Conservation (phyloP, 2,329 filamentous ascomycete species). For the Xylariomycetidae sp. region DNA sequence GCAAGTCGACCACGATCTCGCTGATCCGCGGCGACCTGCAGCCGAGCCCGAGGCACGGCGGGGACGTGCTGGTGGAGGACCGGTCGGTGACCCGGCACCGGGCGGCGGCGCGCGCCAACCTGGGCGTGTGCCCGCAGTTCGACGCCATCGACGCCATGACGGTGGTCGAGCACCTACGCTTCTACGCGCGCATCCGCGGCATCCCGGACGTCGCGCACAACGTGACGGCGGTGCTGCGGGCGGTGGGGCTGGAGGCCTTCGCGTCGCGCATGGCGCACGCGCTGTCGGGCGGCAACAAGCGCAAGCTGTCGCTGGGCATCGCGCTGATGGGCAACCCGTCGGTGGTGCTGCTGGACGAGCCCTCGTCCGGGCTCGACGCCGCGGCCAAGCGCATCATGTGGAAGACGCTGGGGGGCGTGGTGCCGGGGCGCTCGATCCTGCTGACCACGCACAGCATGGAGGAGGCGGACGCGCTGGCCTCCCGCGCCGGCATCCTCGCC, state of each 20-base stretch:
- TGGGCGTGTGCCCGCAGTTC: conserved; percentile 89
- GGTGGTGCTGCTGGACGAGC: conserved; percentile 84
- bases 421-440: conserved; percentile 72
- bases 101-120: conserved; percentile 63
- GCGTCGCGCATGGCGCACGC: conserved; percentile 68
- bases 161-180: conserved; percentile 75
- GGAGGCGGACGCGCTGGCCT: conserved; percentile 83
- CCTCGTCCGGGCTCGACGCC: conserved; percentile 81
- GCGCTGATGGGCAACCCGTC: conserved; percentile 88
- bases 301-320: conserved; percentile 85
- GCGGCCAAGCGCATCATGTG: conserved; percentile 91
- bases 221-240: conserved; percentile 68
- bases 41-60: conserved; percentile 61
- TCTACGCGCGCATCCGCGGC: conserved; percentile 82
- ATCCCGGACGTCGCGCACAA: conserved; percentile 71
- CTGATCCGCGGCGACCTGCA: conserved; percentile 83
- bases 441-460: conserved; percentile 95
- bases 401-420: conserved; percentile 70
- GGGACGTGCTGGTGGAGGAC: conserved; percentile 75
- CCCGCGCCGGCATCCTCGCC: conserved; percentile 79
- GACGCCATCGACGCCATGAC: conserved; percentile 90
- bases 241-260: conserved; percentile 71
- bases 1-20: conserved; percentile 85
- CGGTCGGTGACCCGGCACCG: conserved; percentile 68
- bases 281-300: conserved; percentile 84